phyloP scores from a whole-genome alignment of 2,329 filamentous ascomycete species.

The Basipetospora sp. region DNA sequence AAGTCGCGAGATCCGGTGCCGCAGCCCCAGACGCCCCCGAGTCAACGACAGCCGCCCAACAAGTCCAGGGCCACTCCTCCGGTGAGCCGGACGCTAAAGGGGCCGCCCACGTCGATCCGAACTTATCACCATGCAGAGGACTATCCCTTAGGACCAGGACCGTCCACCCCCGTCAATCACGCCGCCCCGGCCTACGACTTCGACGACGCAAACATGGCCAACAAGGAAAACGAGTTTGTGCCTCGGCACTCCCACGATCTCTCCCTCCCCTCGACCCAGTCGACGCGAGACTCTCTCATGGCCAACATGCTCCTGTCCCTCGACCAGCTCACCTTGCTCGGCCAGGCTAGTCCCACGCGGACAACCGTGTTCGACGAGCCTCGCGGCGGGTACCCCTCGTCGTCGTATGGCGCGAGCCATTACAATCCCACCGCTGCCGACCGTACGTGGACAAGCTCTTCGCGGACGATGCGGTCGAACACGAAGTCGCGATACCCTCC shows the following conservation, averaged over 20 bases:
- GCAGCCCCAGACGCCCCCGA: slow-evolving; percentile 1
- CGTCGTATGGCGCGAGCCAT: slow-evolving; percentile 3
- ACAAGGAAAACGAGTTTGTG: slow-evolving; percentile 18
- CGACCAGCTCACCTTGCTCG: slow-evolving; percentile 56
- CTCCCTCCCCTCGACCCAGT: slow-evolving; percentile 59
- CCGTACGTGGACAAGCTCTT: slow-evolving; percentile 9
- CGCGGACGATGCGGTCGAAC: background rate
- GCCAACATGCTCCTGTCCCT: slow-evolving; percentile 91
- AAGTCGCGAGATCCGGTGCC: slow-evolving; percentile 2
- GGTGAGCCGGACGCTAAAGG: slow-evolving; percentile 4
- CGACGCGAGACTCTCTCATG: slow-evolving; percentile 79
- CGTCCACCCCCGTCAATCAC: slow-evolving; percentile 21
- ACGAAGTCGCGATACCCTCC: slow-evolving; percentile 5
- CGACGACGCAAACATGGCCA: slow-evolving; percentile 17
- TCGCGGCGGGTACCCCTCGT: slow-evolving; percentile 2
- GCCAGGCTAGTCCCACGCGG: slow-evolving; percentile 18
- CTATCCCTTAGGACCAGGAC: slow-evolving; percentile 25
- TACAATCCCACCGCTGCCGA: slow-evolving; percentile 5
- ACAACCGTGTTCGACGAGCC: slow-evolving; percentile 9
- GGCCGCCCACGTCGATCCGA: slow-evolving; percentile 7
- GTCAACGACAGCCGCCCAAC: background rate
- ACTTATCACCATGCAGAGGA: slow-evolving; percentile 16
- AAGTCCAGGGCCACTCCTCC: slow-evolving; percentile 6
- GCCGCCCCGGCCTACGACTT: slow-evolving; percentile 17
- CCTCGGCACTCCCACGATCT: slow-evolving; percentile 67